Evolutionary conservation across 2,329 filamentous ascomycete genomes (phyloP).

Genomic region (Aspergillus sp.): DNA sequence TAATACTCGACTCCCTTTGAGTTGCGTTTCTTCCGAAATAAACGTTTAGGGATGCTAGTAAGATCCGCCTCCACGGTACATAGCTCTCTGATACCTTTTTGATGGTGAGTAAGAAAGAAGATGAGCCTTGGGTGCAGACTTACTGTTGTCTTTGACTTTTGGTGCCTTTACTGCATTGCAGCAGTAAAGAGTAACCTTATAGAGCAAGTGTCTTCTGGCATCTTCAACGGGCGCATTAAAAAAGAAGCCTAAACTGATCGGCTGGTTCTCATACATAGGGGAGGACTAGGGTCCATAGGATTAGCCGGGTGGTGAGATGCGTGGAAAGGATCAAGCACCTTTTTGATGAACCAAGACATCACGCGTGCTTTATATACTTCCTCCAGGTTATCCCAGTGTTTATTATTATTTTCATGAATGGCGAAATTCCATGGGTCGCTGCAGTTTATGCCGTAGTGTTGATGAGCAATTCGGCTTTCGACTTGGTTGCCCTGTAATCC

Average conservation of each 20-base stretch:
- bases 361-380: not conserved
- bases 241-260: conserved; percentile 13
- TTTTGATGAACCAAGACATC: conserved; percentile 25
- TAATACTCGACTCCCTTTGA: conserved; percentile 18
- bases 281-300: not conserved
- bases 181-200: conserved; percentile 1
- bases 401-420: not conserved
- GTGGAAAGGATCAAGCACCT: conserved; percentile 13
- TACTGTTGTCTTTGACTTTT: not conserved
- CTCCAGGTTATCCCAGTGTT: conserved; percentile 7
- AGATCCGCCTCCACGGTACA: conserved; percentile 23
- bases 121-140: not conserved
- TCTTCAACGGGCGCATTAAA: rapidly evolving
- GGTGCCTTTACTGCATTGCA: conserved; percentile 8
- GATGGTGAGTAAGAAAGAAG: not conserved
- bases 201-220: not conserved
- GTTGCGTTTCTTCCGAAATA: conserved; percentile 18
- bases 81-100: conserved; percentile 11
- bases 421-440: rapidly evolving
- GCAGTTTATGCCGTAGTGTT: conserved; percentile 15
- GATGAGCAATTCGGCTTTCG: conserved; percentile 18
- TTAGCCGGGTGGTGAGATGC: not conserved
- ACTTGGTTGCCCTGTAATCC: conserved; percentile 25
- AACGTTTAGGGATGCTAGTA: conserved; percentile 14
- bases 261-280: conserved; percentile 15